Evolutionary conservation across 1,284 basidiomycete genomes (phyloP).

Genomic region (Xanthoconium separans): DNA sequence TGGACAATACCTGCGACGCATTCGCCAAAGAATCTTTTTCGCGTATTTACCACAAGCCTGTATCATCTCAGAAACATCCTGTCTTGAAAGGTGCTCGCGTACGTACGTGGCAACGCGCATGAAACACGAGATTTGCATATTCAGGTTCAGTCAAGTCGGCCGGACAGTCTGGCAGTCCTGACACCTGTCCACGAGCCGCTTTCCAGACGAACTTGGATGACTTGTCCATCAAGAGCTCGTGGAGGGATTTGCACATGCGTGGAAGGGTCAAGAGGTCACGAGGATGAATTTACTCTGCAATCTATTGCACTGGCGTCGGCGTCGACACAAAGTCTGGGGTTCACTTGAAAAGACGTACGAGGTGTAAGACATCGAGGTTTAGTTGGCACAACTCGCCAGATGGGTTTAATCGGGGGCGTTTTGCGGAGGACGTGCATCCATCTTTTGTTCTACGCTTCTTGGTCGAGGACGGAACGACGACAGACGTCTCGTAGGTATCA

Average conservation of each 20-base stretch:
- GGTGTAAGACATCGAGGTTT: too few relatives aligned
- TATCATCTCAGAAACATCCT: background rate
- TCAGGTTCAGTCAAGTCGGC: too few relatives aligned
- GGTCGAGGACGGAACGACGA: background rate
- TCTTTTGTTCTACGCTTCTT: slow-evolving; percentile 2
- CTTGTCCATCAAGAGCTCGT: too few relatives aligned
- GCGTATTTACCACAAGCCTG: slow-evolving; percentile 7
- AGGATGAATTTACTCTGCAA: slow-evolving; percentile 12
- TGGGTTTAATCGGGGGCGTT: slow-evolving; percentile 7
- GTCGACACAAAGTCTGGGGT: too few relatives aligned
- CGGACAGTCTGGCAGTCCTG: too few relatives aligned
- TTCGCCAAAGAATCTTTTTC: slow-evolving; percentile 2
- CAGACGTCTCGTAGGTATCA: too few relatives aligned
- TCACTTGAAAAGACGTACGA: too few relatives aligned
- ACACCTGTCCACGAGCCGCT: too few relatives aligned
- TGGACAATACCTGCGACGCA: slow-evolving; percentile 15
- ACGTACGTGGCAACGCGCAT: slow-evolving; percentile 21
- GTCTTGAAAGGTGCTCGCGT: accelerated
- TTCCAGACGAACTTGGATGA: too few relatives aligned
- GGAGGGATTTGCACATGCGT: slow-evolving; percentile 22
- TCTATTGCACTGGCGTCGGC: background rate
- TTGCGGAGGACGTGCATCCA: too few relatives aligned
- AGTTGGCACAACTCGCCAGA: too few relatives aligned
- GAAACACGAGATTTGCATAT: too few relatives aligned
- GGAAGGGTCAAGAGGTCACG: slow-evolving; percentile 24